Evolutionary conservation across 768 basidiomycete species (phyloP), one percentile per base, ranked within the genome.

Genomic region (Termitomyces sp.): DNA sequence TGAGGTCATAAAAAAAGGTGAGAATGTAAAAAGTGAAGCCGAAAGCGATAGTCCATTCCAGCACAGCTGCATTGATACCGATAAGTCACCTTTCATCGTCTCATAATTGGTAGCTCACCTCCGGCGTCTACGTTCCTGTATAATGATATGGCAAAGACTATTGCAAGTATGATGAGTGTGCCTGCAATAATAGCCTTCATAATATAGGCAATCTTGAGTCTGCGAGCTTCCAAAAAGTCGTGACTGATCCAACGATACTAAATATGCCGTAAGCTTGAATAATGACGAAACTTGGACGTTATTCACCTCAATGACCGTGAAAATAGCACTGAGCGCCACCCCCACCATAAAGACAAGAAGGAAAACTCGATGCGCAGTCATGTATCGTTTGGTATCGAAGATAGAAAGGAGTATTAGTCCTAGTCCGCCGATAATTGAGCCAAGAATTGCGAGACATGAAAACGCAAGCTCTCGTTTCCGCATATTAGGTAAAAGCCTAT

Each of bases 31-130:
- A 79, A 5, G 86, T 86, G 69, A 85, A 91, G 8, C 87, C 83
- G 56, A 91, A 85, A 4, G 81, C 79, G 51, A 93, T 88, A 0
- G 70, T 66, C 90, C 90, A 93, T 70, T 93, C 91, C 7, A 92
- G 65, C 56, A 91, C 70, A n/a, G 79, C 88, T 84, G 23, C 23
- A 57, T 6, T 53, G 32, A 55, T 30, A 13, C 13, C 38, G 36
- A 33, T 26, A 16, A 57, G 48, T 10, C 18, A 59, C 41, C 57
- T 57, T 33, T 6, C n/a, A 32, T 44, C 13, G 26, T 28, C 6
- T 7, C 5, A 30, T 16, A 2, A 20, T 35, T 33, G 13, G 23
- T n/a, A 9, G 14, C 40, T 41, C 65, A 82, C 82, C 86, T 68
- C 82, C 87, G 0, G 74, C 82, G 59, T 86, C 70, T 1, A 61